Conservation (phyloP, 768 basidiomycete species). For the Lactarius psammicola region DNA sequence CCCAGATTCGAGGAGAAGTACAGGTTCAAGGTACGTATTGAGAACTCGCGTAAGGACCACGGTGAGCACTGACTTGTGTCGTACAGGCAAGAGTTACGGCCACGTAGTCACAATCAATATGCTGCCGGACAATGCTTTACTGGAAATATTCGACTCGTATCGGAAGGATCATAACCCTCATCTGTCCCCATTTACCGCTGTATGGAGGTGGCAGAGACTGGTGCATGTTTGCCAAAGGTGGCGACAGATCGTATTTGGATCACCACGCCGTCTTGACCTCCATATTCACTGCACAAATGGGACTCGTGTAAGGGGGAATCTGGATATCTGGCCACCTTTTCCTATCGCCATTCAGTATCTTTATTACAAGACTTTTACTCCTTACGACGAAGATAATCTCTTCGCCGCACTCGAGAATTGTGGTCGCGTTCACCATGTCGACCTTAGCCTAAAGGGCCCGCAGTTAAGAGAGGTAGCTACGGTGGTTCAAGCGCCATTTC, state of each 20-base stretch:
- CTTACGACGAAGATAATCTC: neutral
- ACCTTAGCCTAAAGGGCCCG: neutral
- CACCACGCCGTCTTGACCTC: slow-evolving; percentile 6
- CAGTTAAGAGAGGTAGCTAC: neutral
- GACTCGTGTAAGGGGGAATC: neutral
- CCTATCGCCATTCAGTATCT: neutral
- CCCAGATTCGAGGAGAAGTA: neutral
- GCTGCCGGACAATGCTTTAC: neutral
- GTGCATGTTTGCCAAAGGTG: slow-evolving; percentile 7
- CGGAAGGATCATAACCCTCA: neutral
- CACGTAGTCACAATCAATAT: neutral
- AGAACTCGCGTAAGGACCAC: neutral
- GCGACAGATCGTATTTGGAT: slow-evolving; percentile 1
- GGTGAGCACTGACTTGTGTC: neutral
- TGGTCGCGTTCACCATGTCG: neutral
- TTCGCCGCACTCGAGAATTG: neutral
- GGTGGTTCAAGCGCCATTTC: neutral
- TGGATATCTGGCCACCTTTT: slow-evolving; percentile 4
- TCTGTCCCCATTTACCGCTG: neutral
- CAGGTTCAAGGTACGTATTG: neutral
- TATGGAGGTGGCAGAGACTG: neutral
- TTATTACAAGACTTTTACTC: neutral
- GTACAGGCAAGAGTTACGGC: neutral
- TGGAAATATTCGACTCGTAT: neutral
- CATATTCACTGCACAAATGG: slow-evolving; percentile 2